Conservation (phyloP, 1,284 basidiomycete genomes). For the Leccinum fallax region DNA sequence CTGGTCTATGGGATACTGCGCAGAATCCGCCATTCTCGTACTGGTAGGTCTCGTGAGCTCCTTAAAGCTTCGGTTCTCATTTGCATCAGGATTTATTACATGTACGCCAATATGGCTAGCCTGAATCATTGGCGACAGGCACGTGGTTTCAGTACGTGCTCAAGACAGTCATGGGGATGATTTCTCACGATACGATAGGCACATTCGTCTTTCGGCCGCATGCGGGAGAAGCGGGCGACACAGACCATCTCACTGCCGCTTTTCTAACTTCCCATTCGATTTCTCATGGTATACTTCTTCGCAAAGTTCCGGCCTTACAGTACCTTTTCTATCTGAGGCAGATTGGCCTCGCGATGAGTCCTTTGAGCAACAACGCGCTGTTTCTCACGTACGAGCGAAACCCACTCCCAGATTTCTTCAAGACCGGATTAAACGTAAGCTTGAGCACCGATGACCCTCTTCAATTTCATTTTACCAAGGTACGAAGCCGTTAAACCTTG, state of each 20-base stretch:
- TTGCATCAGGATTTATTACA: slow-evolving; percentile 85
- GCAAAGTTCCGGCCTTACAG: slow-evolving; percentile 94
- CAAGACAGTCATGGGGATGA: background rate
- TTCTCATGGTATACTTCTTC: slow-evolving; percentile 95
- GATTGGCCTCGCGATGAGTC: slow-evolving; percentile 98
- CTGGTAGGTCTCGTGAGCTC: slow-evolving; percentile 56
- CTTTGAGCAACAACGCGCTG: slow-evolving; percentile 95
- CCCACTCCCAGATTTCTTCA: slow-evolving; percentile 96
- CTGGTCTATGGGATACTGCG: slow-evolving; percentile 85
- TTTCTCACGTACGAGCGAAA: slow-evolving; percentile 98
- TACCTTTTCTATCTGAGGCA: slow-evolving; percentile 97
- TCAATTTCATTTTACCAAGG: slow-evolving; percentile 97
- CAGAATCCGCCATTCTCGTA: slow-evolving; percentile 96
- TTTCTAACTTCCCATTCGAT: slow-evolving; percentile 98
- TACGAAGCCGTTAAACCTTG: slow-evolving; percentile 25
- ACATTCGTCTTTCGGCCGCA: slow-evolving; percentile 98
- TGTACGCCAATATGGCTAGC: slow-evolving; percentile 96
- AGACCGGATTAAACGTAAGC: slow-evolving; percentile 94
- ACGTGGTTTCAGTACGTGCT: slow-evolving; percentile 85
- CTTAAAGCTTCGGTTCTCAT: background rate
- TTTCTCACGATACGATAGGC: slow-evolving; percentile 54
- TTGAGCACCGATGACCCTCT: slow-evolving; percentile 95
- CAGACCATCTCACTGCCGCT: slow-evolving; percentile 94
- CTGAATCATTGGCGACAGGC: slow-evolving; percentile 90
- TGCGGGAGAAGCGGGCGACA: slow-evolving; percentile 97